Evolutionary conservation across 495 filamentous ascomycete genomes (phyloP), one percentile per base, ranked within the genome.

Genomic region (Talaromyces proteolyticus): DNA sequence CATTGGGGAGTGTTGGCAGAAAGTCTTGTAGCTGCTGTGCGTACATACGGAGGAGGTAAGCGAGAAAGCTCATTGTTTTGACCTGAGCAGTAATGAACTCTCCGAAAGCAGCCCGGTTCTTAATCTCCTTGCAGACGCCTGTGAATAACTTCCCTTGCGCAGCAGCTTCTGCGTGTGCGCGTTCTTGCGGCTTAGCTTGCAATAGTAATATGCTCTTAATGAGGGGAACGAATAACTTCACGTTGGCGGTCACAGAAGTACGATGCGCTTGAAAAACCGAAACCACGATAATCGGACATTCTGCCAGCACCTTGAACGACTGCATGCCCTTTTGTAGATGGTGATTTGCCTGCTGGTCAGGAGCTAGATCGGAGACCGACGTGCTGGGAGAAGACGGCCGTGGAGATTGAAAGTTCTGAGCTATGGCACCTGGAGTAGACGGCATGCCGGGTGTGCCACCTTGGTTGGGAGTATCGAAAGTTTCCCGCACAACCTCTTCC

Each of bases 21-120:
- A 97, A 99, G 57, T 97, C 94, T 11, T 83, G 80, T 0, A 99
- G 74, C 50, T 95, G 88, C 37, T 87, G 81, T 16, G 90, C 83
- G 63, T 96, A 96, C 36, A 91, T 83, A 20, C 94, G 77, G 21
- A 99, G 76, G 4, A 99, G 71, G 64, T 97, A 99, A 0, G 94
- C 94, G 55, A 99, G 67, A 59, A 99, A 99, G 56, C 89, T 95
- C 94, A 99, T 97, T 0, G 93, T 97, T 76, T 99, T 99, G 39
- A 99, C 93, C 66, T 99, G 94, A 0, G 90, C 91, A 0, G 89
- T 96, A 47, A 99, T 92, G 52, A 99, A 91, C 51, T 99, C 94
- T 2, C 94, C 94, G 71, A 96, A 99, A 5, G 92, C 94, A 17
- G 86, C 85, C 18, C 93, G 75, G 57, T 96, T 95, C 67, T 89